phyloP scores from a whole-genome alignment of 305 asterid genomes.

The Solanum chacoense region DNA sequence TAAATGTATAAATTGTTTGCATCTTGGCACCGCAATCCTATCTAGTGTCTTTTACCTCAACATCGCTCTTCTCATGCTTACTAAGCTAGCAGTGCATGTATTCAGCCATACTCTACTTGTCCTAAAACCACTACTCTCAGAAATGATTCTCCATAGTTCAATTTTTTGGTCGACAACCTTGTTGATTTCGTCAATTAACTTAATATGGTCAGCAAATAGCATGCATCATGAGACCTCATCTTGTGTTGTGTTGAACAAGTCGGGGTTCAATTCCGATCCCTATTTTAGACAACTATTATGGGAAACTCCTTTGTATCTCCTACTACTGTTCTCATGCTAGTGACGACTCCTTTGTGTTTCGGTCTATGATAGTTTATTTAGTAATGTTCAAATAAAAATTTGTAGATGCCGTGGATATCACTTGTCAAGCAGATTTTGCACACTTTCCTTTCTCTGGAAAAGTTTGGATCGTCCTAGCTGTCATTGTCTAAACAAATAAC shows the following conservation, averaged over 20 bases:
- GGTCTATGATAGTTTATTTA: not conserved
- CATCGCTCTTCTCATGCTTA: not conserved
- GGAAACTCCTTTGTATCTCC: not conserved
- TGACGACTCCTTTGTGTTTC: not conserved
- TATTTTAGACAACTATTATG: not conserved
- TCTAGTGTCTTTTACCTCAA: not conserved
- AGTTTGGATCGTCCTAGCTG: not conserved
- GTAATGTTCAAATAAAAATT: not conserved
- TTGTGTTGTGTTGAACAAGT: not conserved
- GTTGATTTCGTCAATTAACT: not conserved
- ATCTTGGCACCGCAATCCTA: not conserved
- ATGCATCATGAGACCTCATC: not conserved
- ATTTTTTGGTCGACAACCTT: not conserved
- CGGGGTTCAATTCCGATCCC: not conserved
- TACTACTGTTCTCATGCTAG: not conserved
- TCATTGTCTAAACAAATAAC: not conserved
- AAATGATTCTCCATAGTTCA: not conserved
- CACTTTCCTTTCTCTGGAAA: not conserved
- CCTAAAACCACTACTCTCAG: not conserved
- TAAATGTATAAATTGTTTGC: not conserved
- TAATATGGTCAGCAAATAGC: not conserved
- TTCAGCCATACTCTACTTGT: not conserved
- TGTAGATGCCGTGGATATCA: not conserved
- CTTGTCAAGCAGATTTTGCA: not conserved
- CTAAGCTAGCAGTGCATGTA: not conserved